Evolutionary conservation across 768 basidiomycete genomes (phyloP), one percentile per base, ranked within the genome.

Genomic region (Hericium alpestre): DNA sequence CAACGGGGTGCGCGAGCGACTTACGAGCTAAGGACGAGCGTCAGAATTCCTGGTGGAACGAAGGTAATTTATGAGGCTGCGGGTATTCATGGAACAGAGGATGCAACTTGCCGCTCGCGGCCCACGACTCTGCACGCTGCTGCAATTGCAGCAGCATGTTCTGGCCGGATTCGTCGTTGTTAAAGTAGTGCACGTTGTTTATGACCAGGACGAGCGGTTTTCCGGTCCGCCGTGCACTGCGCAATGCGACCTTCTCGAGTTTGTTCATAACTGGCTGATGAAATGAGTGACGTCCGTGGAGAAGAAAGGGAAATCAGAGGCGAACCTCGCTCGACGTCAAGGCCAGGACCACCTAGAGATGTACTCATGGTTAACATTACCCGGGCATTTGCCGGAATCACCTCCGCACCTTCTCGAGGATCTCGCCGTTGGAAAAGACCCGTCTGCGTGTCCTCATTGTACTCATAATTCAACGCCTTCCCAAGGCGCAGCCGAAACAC

Each of bases 381-480:
- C 32, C 41, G 47, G 40, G 12, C 38, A 7, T 1, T 11, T 23
- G 11, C 27, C 13, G n/a, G 38, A 25, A 38, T 58, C 57, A 58
- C n/a, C 39, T 0, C 48, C 63, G 23, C 52, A 77, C 81, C 89
- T 77, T 93, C 90, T 66, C 85, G 71, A 16, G 91, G 90, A 72
- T 95, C 90, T 41, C 84, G 74, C 56, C 90, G 71, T 65, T 89
- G 87, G 71, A 93, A 93, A 20, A 94, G 69, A 8, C 83, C 84
- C 2, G 81, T 83, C 67, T 90, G 87, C 23, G 83, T 85, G 66
- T 90, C 87, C 70, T 90, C 88, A 59, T 87, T 84, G 72, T 78
- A 93, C 67, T 95, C 92, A 64, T 84, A 92, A 63, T 92, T 89
- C 43, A 93, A 71, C 11, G 88, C 84, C 69, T 91, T 91, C 50